Evolutionary conservation across 768 basidiomycete genomes (phyloP).

Genomic region (Tylopilus balloui): DNA sequence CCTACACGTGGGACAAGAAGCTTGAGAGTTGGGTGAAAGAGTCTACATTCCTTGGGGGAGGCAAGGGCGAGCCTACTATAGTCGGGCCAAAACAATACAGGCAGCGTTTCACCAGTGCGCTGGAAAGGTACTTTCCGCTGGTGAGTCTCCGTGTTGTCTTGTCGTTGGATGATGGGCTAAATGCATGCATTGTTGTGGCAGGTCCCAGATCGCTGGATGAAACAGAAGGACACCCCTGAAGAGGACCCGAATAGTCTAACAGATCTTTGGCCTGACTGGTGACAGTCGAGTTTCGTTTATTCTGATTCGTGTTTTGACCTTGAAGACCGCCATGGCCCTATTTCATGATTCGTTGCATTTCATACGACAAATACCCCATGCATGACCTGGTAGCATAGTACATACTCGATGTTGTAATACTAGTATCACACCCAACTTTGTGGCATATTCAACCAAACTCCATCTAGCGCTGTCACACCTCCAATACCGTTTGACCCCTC

Average conservation of each 20-base stretch:
- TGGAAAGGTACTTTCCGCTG: slow-evolving; percentile 87
- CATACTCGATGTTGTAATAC: slow-evolving; percentile 23
- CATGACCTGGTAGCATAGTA: slow-evolving; percentile 25
- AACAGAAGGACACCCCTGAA: slow-evolving; percentile 72
- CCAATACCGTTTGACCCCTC: background rate
- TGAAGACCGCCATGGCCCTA: background rate
- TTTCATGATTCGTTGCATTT: slow-evolving; percentile 12
- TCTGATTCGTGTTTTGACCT: slow-evolving; percentile 3
- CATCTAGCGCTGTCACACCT: background rate
- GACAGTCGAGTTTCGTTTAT: background rate
- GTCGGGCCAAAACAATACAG: slow-evolving; percentile 95
- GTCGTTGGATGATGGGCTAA: background rate
- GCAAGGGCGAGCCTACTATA: slow-evolving; percentile 90
- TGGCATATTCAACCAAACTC: slow-evolving; percentile 1
- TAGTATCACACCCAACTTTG: background rate
- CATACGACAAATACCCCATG: slow-evolving; percentile 15
- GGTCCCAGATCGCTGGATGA: slow-evolving; percentile 92
- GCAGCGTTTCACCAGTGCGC: slow-evolving; percentile 78
- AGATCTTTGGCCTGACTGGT: slow-evolving; percentile 68
- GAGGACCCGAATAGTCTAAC: slow-evolving; percentile 57
- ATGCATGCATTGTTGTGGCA: slow-evolving; percentile 28
- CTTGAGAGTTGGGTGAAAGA: slow-evolving; percentile 99
- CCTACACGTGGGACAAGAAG: slow-evolving; percentile 98
- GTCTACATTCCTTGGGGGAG: slow-evolving; percentile 80
- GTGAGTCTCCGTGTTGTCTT: slow-evolving; percentile 38